Evolutionary conservation across 192 early-diverging fungal genomes (phyloP).

Genomic region (Gamsiella multidivaricata): DNA sequence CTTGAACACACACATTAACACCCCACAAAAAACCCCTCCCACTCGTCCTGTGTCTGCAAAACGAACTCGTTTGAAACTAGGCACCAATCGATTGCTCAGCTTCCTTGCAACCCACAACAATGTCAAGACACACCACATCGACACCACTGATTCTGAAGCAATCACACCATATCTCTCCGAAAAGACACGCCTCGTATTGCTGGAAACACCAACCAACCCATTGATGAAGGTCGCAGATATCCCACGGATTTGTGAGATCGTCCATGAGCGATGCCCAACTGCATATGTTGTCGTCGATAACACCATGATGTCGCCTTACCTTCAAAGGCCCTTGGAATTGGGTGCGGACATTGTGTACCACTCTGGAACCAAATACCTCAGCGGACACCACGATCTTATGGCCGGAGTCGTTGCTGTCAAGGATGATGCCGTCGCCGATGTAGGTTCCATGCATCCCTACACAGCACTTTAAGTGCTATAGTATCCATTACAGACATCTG

Average conservation of each 20-base stretch:
- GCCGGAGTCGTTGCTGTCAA: conserved; percentile 93
- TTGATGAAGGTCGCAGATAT: conserved; percentile 95
- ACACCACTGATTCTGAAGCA: conserved; percentile 78
- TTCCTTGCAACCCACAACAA: conserved; percentile 83
- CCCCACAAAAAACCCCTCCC: no score
- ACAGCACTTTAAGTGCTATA: no score
- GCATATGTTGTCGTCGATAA: conserved; percentile 96
- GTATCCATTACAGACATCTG: no score
- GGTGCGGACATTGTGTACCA: conserved; percentile 96
- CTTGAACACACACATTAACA: no score
- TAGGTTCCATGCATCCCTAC: conserved; percentile 49
- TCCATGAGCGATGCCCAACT: conserved; percentile 78
- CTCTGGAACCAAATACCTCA: conserved; percentile 97
- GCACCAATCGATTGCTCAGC: conserved; percentile 93
- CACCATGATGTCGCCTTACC: conserved; percentile 98
- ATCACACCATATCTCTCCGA: conserved; percentile 74
- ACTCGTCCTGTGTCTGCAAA: no score
- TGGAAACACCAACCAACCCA: conserved; percentile 98
- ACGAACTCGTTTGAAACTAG: conserved; percentile 28
- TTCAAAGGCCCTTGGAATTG: conserved; percentile 87
- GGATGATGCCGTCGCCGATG: conserved; percentile 76
- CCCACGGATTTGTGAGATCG: conserved; percentile 74
- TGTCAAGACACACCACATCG: conserved; percentile 90
- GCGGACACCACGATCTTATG: conserved; percentile 98
- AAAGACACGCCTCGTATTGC: conserved; percentile 86